Base-by-base conservation (phyloP, 2,329 filamentous ascomycete species). In the Colletotrichum cordylinicola region DNA sequence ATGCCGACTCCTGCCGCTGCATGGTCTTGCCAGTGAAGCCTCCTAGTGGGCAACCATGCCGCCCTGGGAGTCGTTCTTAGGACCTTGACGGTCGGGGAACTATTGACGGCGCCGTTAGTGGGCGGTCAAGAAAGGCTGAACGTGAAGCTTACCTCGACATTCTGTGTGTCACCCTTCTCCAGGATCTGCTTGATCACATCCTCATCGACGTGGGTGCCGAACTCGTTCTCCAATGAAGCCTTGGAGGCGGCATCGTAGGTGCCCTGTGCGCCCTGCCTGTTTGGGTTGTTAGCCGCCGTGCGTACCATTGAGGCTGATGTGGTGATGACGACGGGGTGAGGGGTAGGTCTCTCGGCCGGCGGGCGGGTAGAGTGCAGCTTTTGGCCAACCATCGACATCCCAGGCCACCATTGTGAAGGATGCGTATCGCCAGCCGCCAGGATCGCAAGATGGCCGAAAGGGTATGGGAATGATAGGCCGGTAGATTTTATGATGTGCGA, bases 251-350 rank as follows among this genome's bases (percentile, higher is more conserved):
- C 86, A 82, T 98, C 94, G 58, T 94, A 88, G 75, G 93, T 90
- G 72, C 96, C 96, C 84, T 98, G 95, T 60, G 91, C 92, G 79
- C 96, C 96, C 84, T 98, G 96, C 85, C 96, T 98, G 75, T 76
- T 29, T 27, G 7, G 9, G 13, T 29, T n/a, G 37, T 76, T 61
- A 76, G 74, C 58, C 18, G 12, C 31, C 58, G 18, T n/a, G 55
- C 27, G 21, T 16, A 13, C 43, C 43, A 52, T 52, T 52, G 43
- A 58, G 12, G 8, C 13, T n/a, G 58, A 61, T 33, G 21, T 35
- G 43, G 21, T 37, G 18, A 35, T 24, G 27, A 67, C 16, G 43
- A 29, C 13, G n/a, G 33, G 6, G 18, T 69, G 43, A 35, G 29
- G 21, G 24, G n/a, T 43, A 21, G 31, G 67, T 29, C 56, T 16